Percentiles rank a stretch among this genome's conserved stretches.
Conservation (phyloP, 2,329 filamentous ascomycete species). For the Sclerotinia subarctica region DNA sequence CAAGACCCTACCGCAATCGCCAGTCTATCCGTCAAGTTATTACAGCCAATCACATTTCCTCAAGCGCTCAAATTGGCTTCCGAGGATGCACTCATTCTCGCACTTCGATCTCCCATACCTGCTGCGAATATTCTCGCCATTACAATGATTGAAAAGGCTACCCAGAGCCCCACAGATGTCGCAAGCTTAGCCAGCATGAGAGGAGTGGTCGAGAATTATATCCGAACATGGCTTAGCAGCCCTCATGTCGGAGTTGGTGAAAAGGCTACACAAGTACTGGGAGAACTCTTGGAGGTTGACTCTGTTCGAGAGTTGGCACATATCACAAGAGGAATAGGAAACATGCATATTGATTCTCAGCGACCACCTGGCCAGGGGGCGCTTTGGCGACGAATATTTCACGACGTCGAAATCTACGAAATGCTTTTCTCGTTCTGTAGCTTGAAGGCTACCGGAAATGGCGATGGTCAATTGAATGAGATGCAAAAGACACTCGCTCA, state of each 20-base stretch:
- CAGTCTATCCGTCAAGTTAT: conserved; percentile 54
- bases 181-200: conserved; percentile 51
- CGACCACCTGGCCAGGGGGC: conserved; percentile 48
- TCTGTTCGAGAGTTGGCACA: conserved; percentile 42
- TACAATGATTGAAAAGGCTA: conserved; percentile 54
- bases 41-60: conserved; percentile 52
- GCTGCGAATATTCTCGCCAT: conserved; percentile 58
- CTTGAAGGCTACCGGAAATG: conserved; percentile 27
- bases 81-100: conserved; percentile 49
- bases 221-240: conserved; percentile 52
- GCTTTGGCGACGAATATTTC: conserved; percentile 54
- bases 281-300: conserved; percentile 55
- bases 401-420: conserved; percentile 45
- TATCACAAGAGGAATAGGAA: conserved; percentile 37
- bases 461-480: conserved; percentile 32
- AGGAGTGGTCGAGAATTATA: conserved; percentile 47
- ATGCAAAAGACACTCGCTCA: conserved; percentile 39
- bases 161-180: conserved; percentile 47
- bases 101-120: conserved; percentile 52
- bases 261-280: conserved; percentile 49
- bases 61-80: conserved; percentile 52
- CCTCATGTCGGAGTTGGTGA: conserved; percentile 56
- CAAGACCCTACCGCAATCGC: conserved; percentile 52
- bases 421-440: conserved; percentile 45
- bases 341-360: conserved; percentile 40